phyloP scores from a whole-genome alignment of 352 stramenopile species.

The Globisporangium emineosum region DNA sequence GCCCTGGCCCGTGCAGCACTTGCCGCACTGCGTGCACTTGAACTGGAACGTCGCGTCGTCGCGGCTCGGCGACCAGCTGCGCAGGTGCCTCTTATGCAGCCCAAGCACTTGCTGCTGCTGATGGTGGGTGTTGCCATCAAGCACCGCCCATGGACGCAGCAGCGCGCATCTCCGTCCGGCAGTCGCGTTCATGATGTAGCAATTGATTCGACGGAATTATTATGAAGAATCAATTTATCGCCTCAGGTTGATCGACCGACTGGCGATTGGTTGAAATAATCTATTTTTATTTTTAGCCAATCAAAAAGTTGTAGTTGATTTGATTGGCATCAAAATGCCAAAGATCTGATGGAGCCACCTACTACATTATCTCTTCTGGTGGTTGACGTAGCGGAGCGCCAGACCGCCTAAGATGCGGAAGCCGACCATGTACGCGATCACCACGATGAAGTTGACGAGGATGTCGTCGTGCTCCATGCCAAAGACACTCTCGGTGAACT shows the following conservation, averaged over 20 bases:
- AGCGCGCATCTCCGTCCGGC: not conserved
- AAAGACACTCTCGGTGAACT: slow-evolving; percentile 14
- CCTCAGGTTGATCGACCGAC: too few species aligned
- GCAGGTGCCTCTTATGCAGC: slow-evolving; percentile 16
- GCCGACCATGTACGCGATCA: slow-evolving; percentile 21
- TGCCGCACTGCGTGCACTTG: slow-evolving; percentile 70
- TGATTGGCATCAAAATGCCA: too few species aligned
- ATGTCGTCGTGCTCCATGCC: slow-evolving; percentile 21
- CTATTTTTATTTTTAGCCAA: too few species aligned
- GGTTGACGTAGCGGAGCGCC: slow-evolving; percentile 21
- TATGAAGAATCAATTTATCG: too few species aligned
- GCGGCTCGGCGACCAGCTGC: slow-evolving; percentile 30
- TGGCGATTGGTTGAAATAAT: too few species aligned
- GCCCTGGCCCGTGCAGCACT: slow-evolving; percentile 72
- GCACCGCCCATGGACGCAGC: not conserved
- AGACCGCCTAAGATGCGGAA: slow-evolving; percentile 19
- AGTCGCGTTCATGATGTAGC: not conserved
- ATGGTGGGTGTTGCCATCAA: not conserved
- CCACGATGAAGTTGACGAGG: slow-evolving; percentile 17
- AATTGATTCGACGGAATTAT: too few species aligned
- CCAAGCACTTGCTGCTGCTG: too few species aligned
- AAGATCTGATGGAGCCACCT: too few species aligned
- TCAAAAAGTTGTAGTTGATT: too few species aligned
- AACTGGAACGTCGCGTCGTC: slow-evolving; percentile 52
- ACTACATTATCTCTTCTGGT: slow-evolving; percentile 21